These are phyloP conservation scores for Coccinonectria pachysandricola DNA, from an alignment of 2,329 filamentous ascomycete genomes.

Conservation along the genomic window DNA sequence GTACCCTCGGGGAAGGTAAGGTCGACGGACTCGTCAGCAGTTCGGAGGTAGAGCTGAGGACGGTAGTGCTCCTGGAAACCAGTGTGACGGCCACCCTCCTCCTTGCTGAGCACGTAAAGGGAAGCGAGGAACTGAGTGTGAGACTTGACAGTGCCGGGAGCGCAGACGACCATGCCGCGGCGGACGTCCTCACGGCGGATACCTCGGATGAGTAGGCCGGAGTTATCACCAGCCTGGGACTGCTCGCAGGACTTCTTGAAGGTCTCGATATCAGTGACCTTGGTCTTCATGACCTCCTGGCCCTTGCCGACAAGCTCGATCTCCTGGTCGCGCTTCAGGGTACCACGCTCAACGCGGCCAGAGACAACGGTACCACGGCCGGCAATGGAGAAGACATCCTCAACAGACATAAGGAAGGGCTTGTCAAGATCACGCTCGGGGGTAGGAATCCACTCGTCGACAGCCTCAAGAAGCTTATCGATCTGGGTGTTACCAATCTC, in stretches of 20 bases:
- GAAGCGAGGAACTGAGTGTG: constrained; percentile 89
- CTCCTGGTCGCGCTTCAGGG: constrained; percentile 86
- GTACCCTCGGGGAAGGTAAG: constrained; percentile 81
- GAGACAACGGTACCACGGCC: constrained; percentile 96
- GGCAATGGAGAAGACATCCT: constrained; percentile 82
- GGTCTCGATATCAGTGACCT: constrained; percentile 98
- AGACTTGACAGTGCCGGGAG: constrained; percentile 74
- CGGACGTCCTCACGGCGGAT: constrained; percentile 88
- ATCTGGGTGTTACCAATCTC: constrained; percentile 86
- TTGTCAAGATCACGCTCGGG: constrained; percentile 91
- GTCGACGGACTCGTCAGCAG: constrained; percentile 69
- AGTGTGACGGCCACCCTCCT: constrained; percentile 94
- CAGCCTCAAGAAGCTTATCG: constrained; percentile 79
- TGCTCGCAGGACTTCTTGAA: constrained; percentile 99
- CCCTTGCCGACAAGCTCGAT: constrained; percentile 91
- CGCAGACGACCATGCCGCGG: constrained; percentile 88
- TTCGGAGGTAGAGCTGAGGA: constrained; percentile 92
- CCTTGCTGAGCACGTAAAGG: constrained; percentile 94
- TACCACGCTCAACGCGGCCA: constrained; percentile 92
- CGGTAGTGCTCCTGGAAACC: constrained; percentile 95
- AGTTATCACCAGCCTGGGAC: constrained; percentile 95
- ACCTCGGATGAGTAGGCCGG: constrained; percentile 90
- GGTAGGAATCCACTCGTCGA: constrained; percentile 94
- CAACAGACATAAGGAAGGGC: constrained; percentile 97
- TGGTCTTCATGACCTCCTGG: constrained; percentile 79